Percentiles rank a stretch among this genome's conserved stretches.
Conservation (phyloP, 768 basidiomycete genomes). For the Agrocybe chaxingu region DNA sequence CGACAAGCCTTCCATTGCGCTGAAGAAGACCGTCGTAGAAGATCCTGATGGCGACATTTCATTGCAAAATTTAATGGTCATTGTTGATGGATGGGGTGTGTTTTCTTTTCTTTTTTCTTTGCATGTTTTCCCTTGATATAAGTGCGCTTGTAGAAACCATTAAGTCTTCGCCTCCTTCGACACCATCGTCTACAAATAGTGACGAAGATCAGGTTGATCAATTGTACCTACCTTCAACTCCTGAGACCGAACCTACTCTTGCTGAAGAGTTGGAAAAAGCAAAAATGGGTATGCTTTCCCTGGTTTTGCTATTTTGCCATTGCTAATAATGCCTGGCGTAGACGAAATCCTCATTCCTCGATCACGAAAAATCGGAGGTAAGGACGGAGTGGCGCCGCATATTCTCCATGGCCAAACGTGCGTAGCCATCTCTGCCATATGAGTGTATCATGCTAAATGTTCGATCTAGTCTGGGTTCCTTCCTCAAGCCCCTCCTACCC, state of each 20-base stretch:
- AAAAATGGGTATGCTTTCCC: slow-evolving; percentile 45
- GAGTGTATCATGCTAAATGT: not conserved
- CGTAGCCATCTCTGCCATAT: not conserved
- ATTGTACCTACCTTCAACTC: slow-evolving; percentile 47
- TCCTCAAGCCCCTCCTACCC: slow-evolving; percentile 31
- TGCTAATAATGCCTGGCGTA: slow-evolving; percentile 16
- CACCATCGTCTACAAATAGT: slow-evolving; percentile 35
- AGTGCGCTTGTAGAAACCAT: slow-evolving; percentile 28
- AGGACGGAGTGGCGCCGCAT: slow-evolving; percentile 22
- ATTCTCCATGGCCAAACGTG: slow-evolving; percentile 27
- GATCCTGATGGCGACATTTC: slow-evolving; percentile 42
- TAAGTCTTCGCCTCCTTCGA: slow-evolving; percentile 38
- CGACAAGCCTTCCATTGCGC: slow-evolving; percentile 4
- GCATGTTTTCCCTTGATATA: not conserved
- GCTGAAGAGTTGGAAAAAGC: slow-evolving; percentile 35
- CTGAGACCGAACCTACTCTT: slow-evolving; percentile 39
- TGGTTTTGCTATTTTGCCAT: not conserved
- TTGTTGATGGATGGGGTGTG: slow-evolving; percentile 68
- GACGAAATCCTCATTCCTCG: slow-evolving; percentile 57
- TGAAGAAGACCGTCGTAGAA: slow-evolving; percentile 14
- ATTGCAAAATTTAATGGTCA: slow-evolving; percentile 43
- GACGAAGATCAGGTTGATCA: slow-evolving; percentile 52
- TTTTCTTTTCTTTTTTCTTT: slow-evolving; percentile 10
- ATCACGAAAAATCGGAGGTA: slow-evolving; percentile 42
- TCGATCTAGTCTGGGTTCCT: slow-evolving; percentile 31